Evolutionary conservation across 2,329 filamentous ascomycete genomes (phyloP).

Genomic region (Tolypocladium pustulatum): DNA sequence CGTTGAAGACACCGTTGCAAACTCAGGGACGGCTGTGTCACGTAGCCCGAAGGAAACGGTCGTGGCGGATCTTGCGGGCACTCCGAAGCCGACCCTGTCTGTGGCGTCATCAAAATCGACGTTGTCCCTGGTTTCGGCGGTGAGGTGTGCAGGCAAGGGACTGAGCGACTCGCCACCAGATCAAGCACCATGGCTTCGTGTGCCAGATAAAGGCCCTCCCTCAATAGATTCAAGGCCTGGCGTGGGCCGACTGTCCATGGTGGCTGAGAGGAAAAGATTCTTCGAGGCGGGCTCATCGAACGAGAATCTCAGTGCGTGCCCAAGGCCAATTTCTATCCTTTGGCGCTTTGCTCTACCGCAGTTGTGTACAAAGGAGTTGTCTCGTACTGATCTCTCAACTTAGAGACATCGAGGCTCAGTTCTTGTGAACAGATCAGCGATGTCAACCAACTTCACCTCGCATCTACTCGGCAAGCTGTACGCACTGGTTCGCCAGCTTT

Average conservation of each 20-base stretch:
- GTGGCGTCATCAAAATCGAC: background rate
- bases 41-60: background rate
- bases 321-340: no score
- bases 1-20: background rate
- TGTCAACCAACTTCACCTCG: background rate
- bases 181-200: background rate
- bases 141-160: background rate
- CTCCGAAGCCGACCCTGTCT: background rate
- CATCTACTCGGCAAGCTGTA: background rate
- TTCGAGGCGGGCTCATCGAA: constrained; percentile 7
- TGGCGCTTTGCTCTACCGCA: background rate
- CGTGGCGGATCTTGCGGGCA: background rate
- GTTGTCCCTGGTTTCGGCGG: background rate
- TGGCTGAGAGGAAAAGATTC: constrained; percentile 13
- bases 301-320: background rate
- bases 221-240: background rate
- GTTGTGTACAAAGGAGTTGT: background rate
- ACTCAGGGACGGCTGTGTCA: background rate
- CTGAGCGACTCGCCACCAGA: background rate
- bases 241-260: constrained; percentile 5
- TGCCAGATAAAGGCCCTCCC: background rate
- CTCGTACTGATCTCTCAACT: background rate
- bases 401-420: background rate
- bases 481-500: background rate
- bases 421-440: background rate